Percentiles rank a stretch among this genome's conserved stretches.
These are phyloP conservation scores for Lantana camara DNA, from an alignment of 257 asterid genomes.

Conservation along the genomic window DNA sequence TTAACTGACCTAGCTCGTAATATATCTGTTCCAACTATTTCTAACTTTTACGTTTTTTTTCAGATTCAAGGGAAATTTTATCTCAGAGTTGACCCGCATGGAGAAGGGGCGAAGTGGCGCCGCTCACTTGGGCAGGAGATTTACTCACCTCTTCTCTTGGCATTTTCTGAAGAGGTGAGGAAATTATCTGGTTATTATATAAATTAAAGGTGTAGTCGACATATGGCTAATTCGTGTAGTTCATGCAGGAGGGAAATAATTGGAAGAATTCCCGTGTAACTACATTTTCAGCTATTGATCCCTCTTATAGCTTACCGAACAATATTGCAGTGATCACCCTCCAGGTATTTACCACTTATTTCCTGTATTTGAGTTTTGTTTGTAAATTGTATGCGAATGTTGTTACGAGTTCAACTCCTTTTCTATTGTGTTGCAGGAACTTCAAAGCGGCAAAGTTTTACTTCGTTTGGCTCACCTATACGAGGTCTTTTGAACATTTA, in stretches of 20 bases:
- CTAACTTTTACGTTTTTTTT: conserved; percentile 1
- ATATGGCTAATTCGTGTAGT: conserved; percentile 10
- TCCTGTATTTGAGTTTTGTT: conserved; percentile 3
- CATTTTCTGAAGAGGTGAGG: conserved; percentile 75
- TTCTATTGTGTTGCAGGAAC: conserved; percentile 56
- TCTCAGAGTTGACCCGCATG: conserved; percentile 67
- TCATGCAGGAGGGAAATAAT: conserved; percentile 53
- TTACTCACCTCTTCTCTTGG: conserved; percentile 74
- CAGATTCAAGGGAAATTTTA: conserved; percentile 76
- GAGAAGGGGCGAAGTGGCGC: conserved; percentile 89
- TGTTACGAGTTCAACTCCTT: conserved; percentile 6
- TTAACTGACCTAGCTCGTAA: conserved; percentile 23
- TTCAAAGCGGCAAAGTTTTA: conserved; percentile 63
- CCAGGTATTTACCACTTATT: conserved; percentile 42
- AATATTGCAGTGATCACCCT: conserved; percentile 75
- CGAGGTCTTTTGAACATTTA: conserved; percentile 55
- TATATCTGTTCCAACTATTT: conserved; percentile 19
- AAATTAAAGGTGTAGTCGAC: conserved; percentile 10
- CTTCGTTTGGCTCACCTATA: conserved; percentile 85
- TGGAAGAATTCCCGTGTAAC: conserved; percentile 61
- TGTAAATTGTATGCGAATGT: not conserved
- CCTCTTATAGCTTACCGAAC: conserved; percentile 70
- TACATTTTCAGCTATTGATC: conserved; percentile 71
- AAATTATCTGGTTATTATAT: conserved; percentile 9
- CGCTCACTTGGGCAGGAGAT: conserved; percentile 80